Percentiles rank a stretch among this genome's conserved stretches.
Evolutionary conservation across 106 monocot species (phyloP).

Genomic region (Amphibolis antarctica): DNA sequence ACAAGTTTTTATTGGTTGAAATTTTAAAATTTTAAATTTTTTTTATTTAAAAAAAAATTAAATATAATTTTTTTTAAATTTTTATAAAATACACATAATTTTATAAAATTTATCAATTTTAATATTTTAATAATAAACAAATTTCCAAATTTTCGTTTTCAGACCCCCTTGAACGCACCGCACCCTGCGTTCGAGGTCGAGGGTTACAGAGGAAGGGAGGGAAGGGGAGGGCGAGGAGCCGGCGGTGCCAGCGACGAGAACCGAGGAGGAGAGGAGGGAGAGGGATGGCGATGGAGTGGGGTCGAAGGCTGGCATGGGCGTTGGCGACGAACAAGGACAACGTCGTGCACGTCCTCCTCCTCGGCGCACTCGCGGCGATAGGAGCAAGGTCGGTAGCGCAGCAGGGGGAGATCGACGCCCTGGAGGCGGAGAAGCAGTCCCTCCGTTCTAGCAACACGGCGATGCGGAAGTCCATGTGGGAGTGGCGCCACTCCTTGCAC

Average conservation of each 20-base stretch:
- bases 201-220: too few relatives aligned
- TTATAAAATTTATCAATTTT: too few relatives aligned
- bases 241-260: not conserved
- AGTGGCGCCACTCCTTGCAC: constrained; percentile 33
- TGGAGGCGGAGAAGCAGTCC: constrained; percentile 43
- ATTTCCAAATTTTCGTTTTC: too few relatives aligned
- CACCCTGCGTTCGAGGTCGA: too few relatives aligned
- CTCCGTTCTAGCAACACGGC: constrained; percentile 23
- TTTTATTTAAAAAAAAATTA: too few relatives aligned
- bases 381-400: constrained; percentile 30
- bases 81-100: too few relatives aligned
- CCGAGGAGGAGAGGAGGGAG: not conserved
- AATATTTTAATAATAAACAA: too few relatives aligned
- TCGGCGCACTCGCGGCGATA: constrained; percentile 24
- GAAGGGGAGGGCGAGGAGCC: too few relatives aligned
- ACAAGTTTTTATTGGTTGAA: too few relatives aligned
- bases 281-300: constrained; percentile 11
- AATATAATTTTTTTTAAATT: too few relatives aligned
- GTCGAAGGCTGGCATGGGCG: constrained; percentile 1
- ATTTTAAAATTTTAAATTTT: too few relatives aligned
- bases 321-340: constrained; percentile 26
- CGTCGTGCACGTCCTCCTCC: constrained; percentile 22
- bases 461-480: constrained; percentile 39
- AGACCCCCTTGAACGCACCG: too few relatives aligned
- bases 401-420: constrained; percentile 38